These are phyloP conservation scores for Helianthus tuberosus DNA, from an alignment of 129 eudicot species.

Conservation along the genomic window DNA sequence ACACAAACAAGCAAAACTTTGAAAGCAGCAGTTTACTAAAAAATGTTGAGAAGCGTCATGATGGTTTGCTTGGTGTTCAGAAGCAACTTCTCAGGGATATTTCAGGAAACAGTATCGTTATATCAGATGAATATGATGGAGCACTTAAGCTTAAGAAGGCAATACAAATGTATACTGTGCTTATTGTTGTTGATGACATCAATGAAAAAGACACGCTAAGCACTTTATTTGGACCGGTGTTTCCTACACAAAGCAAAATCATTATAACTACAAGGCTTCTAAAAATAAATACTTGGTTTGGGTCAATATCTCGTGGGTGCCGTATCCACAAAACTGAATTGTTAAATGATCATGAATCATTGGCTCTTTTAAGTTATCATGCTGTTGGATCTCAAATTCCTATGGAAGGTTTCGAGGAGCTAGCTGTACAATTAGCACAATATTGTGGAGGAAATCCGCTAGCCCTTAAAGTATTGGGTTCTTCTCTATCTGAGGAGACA, in stretches of 20 bases:
- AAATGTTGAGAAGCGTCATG: neutral
- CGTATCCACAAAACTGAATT: neutral
- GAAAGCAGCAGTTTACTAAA: neutral
- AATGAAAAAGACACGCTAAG: neutral
- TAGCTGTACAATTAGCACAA: neutral
- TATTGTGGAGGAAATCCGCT: conserved; percentile 23
- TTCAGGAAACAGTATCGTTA: neutral
- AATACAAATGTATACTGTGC: neutral
- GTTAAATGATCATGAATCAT: neutral
- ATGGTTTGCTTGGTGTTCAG: neutral
- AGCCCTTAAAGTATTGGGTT: conserved; percentile 25
- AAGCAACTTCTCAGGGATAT: neutral
- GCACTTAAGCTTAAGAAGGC: neutral
- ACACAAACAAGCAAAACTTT: neutral
- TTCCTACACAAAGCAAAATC: neutral
- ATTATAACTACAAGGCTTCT: neutral
- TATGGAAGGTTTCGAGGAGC: neutral
- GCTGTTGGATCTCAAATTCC: conserved; percentile 5
- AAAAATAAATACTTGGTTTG: neutral
- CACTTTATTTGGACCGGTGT: neutral
- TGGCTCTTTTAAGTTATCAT: neutral
- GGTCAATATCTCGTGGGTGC: neutral
- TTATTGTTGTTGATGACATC: neutral
- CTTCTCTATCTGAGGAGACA: conserved; percentile 1
- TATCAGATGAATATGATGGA: neutral